Evolutionary conservation across 139 green algal species (phyloP), one percentile per base, ranked within the genome.

Genomic region (Astrephomene gubernaculifera): DNA sequence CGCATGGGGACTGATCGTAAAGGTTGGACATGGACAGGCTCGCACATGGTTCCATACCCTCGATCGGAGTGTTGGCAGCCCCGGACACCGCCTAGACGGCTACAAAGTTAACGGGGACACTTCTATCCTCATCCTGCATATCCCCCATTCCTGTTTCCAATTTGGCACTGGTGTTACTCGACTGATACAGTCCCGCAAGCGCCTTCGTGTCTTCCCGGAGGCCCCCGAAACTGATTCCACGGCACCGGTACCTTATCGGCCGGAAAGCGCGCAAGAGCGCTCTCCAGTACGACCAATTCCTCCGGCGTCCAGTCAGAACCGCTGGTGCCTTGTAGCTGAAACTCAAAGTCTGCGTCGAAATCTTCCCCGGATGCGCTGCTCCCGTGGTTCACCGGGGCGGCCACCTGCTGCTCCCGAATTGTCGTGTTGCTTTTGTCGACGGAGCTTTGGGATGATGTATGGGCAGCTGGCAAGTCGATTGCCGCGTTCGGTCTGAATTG

Each of bases 301-400:
- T 85, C 81, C 38, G 64, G 53, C 7, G 64, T 90, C 86, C 86
- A 90, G 29, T 83, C 85, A 14, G 75, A 79, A 54, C 53, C 79
- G 3, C 45, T 86, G 65, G 79, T 78, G 3, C 65, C 79, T 12
- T 86, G 65, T 1, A 86, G 79, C 33, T 85, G 43, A 0, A 85
- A 35, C 64, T 86, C 65, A 22, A 86, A 78, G 10, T 86, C 79
- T 29, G 49, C 27, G 10, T 84, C 78, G n/a, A 74, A 84, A 43
- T 84, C 78, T 22, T 84, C 78, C 21, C 76, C 76, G 0, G 78
- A 84, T 6, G 43, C 43, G 27, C 43, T 67, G 78, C 78, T 84
- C 22, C 60, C 76, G 43, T 67, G 49, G 29, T 43, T 71, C 17
- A 60, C 76, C n/a, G 76, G 76, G 35, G 60, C 60, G 25, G 39